Evolutionary conservation across 805 yeast species (phyloP).

Genomic region (Lachancea cidri): DNA sequence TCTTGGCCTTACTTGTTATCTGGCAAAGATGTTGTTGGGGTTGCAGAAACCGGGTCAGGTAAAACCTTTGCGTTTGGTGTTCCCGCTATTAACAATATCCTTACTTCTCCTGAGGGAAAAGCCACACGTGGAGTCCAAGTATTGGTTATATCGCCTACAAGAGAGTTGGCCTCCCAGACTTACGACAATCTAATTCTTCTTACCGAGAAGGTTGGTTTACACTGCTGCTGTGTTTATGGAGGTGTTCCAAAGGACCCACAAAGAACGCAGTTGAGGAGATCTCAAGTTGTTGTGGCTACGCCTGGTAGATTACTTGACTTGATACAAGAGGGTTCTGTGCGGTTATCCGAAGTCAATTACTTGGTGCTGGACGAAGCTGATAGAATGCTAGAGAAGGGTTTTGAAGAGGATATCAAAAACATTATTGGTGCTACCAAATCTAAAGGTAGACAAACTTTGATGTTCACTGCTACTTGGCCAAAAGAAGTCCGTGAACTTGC

Average conservation of each 20-base stretch:
- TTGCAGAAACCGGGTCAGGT: slow-evolving; percentile 98
- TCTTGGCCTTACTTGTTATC: slow-evolving; percentile 87
- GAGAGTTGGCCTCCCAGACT: slow-evolving; percentile 94
- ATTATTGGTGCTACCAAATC: slow-evolving; percentile 61
- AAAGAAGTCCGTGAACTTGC: slow-evolving; percentile 94
- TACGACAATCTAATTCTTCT: slow-evolving; percentile 71
- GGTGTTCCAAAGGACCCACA: slow-evolving; percentile 97
- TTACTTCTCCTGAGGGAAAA: slow-evolving; percentile 25
- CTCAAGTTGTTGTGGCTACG: slow-evolving; percentile 88
- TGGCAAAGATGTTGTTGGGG: slow-evolving; percentile 87
- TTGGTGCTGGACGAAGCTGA: slow-evolving; percentile 96
- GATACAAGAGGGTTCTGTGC: slow-evolving; percentile 79
- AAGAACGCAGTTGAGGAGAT: slow-evolving; percentile 56
- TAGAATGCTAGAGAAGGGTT: slow-evolving; percentile 97
- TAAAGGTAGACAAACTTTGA: slow-evolving; percentile 73
- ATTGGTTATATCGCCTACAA: slow-evolving; percentile 88
- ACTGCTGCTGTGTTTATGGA: slow-evolving; percentile 87
- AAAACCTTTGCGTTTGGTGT: slow-evolving; percentile 97
- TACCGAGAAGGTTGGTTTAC: slow-evolving; percentile 54
- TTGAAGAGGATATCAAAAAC: slow-evolving; percentile 89
- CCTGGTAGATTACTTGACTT: slow-evolving; percentile 96
- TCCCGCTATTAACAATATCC: slow-evolving; percentile 80
- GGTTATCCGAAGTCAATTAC: slow-evolving; percentile 62
- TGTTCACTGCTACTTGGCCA: slow-evolving; percentile 99
- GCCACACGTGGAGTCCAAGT: slow-evolving; percentile 55